Evolutionary conservation across 352 stramenopile genomes (phyloP).

Genomic region (Globisporangium radiosum): DNA sequence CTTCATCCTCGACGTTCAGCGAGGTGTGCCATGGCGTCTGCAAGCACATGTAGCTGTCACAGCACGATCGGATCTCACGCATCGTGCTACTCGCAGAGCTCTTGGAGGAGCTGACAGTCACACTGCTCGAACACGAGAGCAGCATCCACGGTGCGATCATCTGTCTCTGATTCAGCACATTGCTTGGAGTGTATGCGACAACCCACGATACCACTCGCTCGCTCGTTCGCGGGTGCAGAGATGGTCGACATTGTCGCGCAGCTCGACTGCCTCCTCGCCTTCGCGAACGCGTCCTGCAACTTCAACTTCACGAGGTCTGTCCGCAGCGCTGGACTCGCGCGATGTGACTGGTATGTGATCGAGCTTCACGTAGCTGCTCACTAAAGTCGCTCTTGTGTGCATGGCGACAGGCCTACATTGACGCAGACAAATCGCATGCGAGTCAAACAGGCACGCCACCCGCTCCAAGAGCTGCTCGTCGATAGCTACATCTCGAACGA

Average conservation of each 20-base stretch:
- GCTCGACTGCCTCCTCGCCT: slow-evolving; percentile 67
- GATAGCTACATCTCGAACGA: slow-evolving; percentile 85
- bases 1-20: slow-evolving; percentile 76
- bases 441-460: slow-evolving; percentile 59
- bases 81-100: slow-evolving; percentile 31
- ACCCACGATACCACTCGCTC: neutral
- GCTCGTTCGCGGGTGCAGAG: slow-evolving; percentile 26
- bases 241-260: slow-evolving; percentile 60
- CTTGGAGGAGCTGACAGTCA: slow-evolving; percentile 66
- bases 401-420: slow-evolving; percentile 32
- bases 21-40: slow-evolving; percentile 27
- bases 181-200: no score
- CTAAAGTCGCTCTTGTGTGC: no score
- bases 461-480: slow-evolving; percentile 79
- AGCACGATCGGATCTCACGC: neutral
- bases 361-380: neutral
- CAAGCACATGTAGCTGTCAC: no score
- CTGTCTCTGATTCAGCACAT: neutral
- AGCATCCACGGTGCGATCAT: slow-evolving; percentile 45
- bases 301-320: slow-evolving; percentile 70
- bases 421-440: slow-evolving; percentile 39
- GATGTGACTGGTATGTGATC: no score
- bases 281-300: slow-evolving; percentile 50
- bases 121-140: slow-evolving; percentile 61
- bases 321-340: no score